Percentiles rank a stretch among this genome's conserved stretches.
Evolutionary conservation across 345 rosid genomes (phyloP).

Genomic region (Corchorus olitorius): DNA sequence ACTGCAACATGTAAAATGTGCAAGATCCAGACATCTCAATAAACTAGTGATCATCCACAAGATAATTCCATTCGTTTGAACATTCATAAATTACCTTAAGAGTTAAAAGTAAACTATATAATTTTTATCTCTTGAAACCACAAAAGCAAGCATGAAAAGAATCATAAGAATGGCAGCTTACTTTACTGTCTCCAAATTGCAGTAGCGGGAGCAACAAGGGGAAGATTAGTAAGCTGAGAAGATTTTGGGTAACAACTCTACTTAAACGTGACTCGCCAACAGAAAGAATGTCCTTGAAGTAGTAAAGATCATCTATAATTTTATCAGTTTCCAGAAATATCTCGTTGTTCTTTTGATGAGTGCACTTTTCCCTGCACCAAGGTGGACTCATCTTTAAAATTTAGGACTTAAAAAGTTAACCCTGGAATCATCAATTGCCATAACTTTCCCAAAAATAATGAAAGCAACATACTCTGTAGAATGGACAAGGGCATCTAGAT

Average conservation of each 20-base stretch:
- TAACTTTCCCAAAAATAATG: slow-evolving; percentile 16
- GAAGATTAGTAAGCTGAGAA: slow-evolving; percentile 49
- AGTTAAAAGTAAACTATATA: background rate
- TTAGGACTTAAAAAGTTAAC: background rate
- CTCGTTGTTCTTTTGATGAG: slow-evolving; percentile 32
- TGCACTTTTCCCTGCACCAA: slow-evolving; percentile 44
- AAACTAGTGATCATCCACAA: background rate
- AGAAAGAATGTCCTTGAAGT: slow-evolving; percentile 59
- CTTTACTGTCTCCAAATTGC: slow-evolving; percentile 42
- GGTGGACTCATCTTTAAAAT: slow-evolving; percentile 5
- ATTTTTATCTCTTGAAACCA: background rate
- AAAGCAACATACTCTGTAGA: slow-evolving; percentile 40
- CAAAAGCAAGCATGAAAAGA: slow-evolving; percentile 17
- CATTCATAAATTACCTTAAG: background rate
- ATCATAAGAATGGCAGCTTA: slow-evolving; percentile 36
- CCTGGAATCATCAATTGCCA: background rate
- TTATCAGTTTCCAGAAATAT: slow-evolving; percentile 53
- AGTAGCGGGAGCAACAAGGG: slow-evolving; percentile 54
- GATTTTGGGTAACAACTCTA: slow-evolving; percentile 46
- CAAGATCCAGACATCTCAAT: background rate
- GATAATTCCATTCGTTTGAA: slow-evolving; percentile 8
- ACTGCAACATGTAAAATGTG: background rate
- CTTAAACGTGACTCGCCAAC: slow-evolving; percentile 49
- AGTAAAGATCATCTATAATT: slow-evolving; percentile 65
- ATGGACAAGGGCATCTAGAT: slow-evolving; percentile 49